These are phyloP conservation scores for Porcisia deanei DNA, from an alignment of 208 protist genomes.

Conservation along the genomic window DNA sequence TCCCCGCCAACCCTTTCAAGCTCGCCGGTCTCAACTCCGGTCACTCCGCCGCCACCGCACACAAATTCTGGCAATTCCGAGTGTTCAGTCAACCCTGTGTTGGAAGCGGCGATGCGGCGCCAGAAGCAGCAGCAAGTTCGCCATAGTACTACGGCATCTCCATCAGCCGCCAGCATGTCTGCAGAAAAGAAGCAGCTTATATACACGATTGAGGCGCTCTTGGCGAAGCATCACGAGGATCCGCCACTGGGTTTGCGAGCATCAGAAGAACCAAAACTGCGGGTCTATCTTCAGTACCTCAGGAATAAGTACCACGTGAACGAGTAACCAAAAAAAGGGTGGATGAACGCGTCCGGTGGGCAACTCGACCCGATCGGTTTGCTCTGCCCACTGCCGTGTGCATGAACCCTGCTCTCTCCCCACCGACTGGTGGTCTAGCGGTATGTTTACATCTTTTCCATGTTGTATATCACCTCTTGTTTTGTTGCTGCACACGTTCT, in stretches of 20 bases:
- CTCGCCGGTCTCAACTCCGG: background rate
- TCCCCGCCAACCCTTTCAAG: background rate
- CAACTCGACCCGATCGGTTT: too few relatives aligned
- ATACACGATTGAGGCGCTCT: slow-evolving; percentile 53
- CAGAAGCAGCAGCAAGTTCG: slow-evolving; percentile 46
- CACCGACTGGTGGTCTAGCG: background rate
- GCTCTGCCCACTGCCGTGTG: background rate
- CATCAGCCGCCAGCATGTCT: slow-evolving; percentile 26
- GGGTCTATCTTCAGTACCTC: slow-evolving; percentile 62
- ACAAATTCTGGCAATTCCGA: background rate
- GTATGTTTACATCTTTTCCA: background rate
- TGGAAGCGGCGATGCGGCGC: slow-evolving; percentile 79
- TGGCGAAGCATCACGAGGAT: slow-evolving; percentile 44
- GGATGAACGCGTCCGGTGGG: background rate
- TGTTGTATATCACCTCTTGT: background rate
- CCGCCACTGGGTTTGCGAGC: slow-evolving; percentile 76
- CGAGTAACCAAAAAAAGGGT: background rate
- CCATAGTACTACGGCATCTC: background rate
- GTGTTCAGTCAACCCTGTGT: slow-evolving; percentile 42
- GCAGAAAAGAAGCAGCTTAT: slow-evolving; percentile 60
- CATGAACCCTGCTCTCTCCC: too few relatives aligned
- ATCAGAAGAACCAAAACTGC: slow-evolving; percentile 65
- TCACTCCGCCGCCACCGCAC: background rate
- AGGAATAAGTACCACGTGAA: slow-evolving; percentile 48
- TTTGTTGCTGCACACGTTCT: background rate